phyloP scores from a whole-genome alignment of 306 rosid genomes.

The Castanea crenata region DNA sequence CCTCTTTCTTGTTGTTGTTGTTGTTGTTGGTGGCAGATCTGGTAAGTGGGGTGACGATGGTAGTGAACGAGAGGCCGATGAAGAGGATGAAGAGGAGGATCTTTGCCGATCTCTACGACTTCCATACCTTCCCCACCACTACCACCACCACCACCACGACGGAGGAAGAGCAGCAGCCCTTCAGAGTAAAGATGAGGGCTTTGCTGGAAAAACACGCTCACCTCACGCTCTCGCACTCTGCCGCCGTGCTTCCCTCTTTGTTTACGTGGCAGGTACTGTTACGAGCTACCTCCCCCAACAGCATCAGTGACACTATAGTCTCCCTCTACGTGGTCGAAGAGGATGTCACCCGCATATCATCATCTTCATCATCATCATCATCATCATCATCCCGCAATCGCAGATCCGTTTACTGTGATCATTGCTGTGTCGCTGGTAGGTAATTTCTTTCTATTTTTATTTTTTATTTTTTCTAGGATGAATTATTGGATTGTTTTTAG shows the following conservation, averaged over 20 bases:
- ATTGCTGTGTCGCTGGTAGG: conserved; percentile 42
- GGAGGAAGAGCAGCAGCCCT: not conserved
- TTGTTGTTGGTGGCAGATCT: too few species aligned
- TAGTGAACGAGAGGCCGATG: conserved; percentile 14
- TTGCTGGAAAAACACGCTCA: conserved; percentile 30
- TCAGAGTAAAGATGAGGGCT: conserved; percentile 15
- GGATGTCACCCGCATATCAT: conserved; percentile 29
- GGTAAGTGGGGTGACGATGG: not conserved
- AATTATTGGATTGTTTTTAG: too few species aligned
- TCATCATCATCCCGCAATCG: not conserved
- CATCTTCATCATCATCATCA: not conserved
- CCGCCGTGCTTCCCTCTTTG: conserved; percentile 20
- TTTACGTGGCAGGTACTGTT: conserved; percentile 18
- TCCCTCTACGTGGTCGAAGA: conserved; percentile 33
- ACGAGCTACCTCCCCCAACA: not conserved
- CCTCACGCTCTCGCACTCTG: conserved; percentile 15
- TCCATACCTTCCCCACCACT: conserved; percentile 21
- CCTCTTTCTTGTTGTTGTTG: too few species aligned
- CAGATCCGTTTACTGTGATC: conserved; percentile 34
- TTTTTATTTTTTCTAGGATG: not conserved
- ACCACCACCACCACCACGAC: too few species aligned
- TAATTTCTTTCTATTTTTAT: not conserved
- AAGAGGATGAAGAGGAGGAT: conserved; percentile 23
- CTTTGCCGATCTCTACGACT: conserved; percentile 22
- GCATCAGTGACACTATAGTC: not conserved